Base-by-base conservation (phyloP, 768 basidiomycete species). In the Tulasnella calospora region DNA sequence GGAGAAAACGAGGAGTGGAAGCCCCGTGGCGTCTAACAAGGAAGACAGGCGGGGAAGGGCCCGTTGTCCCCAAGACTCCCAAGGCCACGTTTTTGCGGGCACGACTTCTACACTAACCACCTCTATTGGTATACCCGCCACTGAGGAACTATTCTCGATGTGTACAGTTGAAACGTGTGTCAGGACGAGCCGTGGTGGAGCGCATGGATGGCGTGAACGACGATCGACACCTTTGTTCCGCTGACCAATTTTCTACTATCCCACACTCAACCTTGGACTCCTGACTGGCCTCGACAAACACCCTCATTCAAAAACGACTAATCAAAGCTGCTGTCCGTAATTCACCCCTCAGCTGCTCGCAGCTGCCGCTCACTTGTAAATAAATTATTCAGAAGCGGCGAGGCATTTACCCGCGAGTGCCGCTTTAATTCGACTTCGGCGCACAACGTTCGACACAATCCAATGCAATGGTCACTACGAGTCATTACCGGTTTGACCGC, bases 401-500 rank as follows among this genome's bases (percentile, higher is more conserved):
- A 67, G 61, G 30, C 30, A 67, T 15, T 19, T 17, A 35, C 61
- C 30, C 61, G 61, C 51, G 51, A 51, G 21, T n/a, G 51, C 61
- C 61, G 61, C 61, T 27, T 67, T 67, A 67, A 67, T 67, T 30
- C 61, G 61, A 30, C 75, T 76, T 19, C 61, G 27, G 23, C 71
- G 0, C 12, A 13, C 71, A 72, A 72, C 36, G 71, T 40, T n/a
- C 47, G 40, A 21, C 35, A 36, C 3, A 77, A 47, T 70, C 23
- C 36, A 27, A 80, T 80, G 73, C 71, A 23, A 78, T 83, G 82
- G 82, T 77, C 73, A 30, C 75, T 78, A 36, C 74, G 78, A 47
- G 81, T 80, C 57, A 33, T 82, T 9, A 76, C 82, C 21, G 72
- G 79, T 2, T 75, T 77, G 35, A 76, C 72, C 79, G 81, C 90